Percentiles rank a stretch among this genome's conserved stretches.
phyloP scores from a whole-genome alignment of 345 rosid species.

The Raphanus sativus region DNA sequence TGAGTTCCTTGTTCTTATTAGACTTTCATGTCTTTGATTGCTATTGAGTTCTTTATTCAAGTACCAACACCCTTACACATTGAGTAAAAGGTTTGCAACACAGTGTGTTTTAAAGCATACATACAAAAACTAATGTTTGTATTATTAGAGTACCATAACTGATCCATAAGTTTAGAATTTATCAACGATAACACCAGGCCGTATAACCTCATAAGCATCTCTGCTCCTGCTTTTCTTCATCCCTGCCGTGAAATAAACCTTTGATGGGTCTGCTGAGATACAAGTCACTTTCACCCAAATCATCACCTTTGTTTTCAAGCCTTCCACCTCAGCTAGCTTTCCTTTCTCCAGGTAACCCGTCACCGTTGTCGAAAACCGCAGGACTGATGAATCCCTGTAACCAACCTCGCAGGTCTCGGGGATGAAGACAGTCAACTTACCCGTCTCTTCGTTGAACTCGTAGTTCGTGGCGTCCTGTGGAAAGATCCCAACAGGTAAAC shows the following conservation, averaged over 20 bases:
- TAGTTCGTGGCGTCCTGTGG: conserved; percentile 95
- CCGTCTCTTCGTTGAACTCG: conserved; percentile 82
- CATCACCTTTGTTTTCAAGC: conserved; percentile 86
- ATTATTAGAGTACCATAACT: background rate
- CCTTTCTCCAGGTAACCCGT: conserved; percentile 82
- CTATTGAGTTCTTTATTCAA: background rate
- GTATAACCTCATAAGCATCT: conserved; percentile 77
- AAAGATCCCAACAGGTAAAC: conserved; percentile 81
- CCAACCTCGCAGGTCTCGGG: conserved; percentile 87
- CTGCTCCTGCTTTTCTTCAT: conserved; percentile 73
- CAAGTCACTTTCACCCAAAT: conserved; percentile 85
- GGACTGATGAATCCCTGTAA: conserved; percentile 77
- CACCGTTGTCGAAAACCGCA: conserved; percentile 67
- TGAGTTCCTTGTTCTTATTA: background rate
- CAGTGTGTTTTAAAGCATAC: background rate
- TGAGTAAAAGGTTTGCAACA: background rate
- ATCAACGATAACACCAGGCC: conserved; percentile 68
- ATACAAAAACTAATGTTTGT: conserved; percentile 7
- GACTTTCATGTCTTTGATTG: no score
- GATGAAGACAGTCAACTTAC: conserved; percentile 67
- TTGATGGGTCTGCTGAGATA: conserved; percentile 64
- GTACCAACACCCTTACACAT: conserved; percentile 16
- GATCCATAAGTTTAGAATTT: conserved; percentile 57
- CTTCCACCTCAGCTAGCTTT: conserved; percentile 77
- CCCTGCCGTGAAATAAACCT: conserved; percentile 78